These are phyloP conservation scores for Mesostigma viride DNA, from an alignment of 139 green algal species.

Conservation along the genomic window DNA sequence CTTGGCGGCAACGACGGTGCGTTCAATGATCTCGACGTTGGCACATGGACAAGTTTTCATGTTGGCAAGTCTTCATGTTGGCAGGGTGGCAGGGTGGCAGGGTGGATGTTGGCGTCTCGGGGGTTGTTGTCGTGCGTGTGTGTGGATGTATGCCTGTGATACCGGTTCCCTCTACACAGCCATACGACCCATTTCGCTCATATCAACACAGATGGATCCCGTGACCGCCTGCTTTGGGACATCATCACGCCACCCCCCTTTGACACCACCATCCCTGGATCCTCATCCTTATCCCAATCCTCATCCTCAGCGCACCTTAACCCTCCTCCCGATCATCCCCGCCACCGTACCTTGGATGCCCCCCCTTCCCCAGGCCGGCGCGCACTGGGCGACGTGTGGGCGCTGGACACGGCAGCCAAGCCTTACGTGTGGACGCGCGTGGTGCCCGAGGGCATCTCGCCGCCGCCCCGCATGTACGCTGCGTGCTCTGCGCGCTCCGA, in stretches of 20 bases:
- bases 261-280: not conserved
- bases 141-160: not conserved
- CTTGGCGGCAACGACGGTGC: conserved; percentile 94
- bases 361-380: conserved; percentile 28
- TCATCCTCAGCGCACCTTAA: not conserved
- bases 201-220: not conserved
- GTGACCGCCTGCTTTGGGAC: not conserved
- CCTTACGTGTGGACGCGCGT: conserved; percentile 94
- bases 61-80: not conserved
- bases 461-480: conserved; percentile 77
- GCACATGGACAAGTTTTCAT: not conserved
- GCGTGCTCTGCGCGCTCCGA: conserved; percentile 72
- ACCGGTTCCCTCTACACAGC: not conserved
- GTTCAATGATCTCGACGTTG: conserved; percentile 50
- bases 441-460: conserved; percentile 24
- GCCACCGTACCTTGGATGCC: no score
- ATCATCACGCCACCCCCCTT: not conserved
- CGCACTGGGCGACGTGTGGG: conserved; percentile 70
- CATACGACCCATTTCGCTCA: not conserved
- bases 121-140: not conserved
- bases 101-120: not conserved
- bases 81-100: not conserved
- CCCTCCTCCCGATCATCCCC: not conserved
- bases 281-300: not conserved
- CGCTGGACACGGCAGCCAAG: conserved; percentile 95